Evolutionary conservation across 2,329 filamentous ascomycete species (phyloP).

Genomic region (Sarocladium kiliense): DNA sequence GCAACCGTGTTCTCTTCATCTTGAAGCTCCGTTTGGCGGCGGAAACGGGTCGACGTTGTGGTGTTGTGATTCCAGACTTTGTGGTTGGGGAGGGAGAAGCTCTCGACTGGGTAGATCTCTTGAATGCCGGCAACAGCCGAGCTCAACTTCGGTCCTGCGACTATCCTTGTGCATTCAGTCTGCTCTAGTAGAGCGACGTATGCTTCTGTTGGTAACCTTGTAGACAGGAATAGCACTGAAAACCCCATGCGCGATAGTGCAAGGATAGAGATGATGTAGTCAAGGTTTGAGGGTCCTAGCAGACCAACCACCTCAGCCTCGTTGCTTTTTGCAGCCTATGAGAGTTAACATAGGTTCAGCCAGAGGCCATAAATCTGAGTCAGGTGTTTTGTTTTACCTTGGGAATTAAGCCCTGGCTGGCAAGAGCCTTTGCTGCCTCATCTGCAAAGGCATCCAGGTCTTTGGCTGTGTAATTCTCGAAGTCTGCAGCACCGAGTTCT

Average conservation of each 20-base stretch:
- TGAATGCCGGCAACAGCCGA: constrained; percentile 10
- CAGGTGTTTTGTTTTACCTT: constrained; percentile 11
- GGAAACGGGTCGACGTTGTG: constrained; percentile 18
- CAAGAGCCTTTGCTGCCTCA: constrained; percentile 15
- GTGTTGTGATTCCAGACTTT: constrained; percentile 15
- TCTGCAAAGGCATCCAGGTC: constrained; percentile 19
- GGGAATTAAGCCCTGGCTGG: constrained; percentile 11
- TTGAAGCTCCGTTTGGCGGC: neutral
- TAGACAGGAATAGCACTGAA: constrained; percentile 35
- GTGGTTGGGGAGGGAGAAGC: constrained; percentile 10
- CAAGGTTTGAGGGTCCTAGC: constrained; percentile 47
- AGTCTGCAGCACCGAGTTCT: constrained; percentile 15
- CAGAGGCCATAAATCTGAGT: neutral
- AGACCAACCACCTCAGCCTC: constrained; percentile 33
- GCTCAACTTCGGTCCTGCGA: constrained; percentile 11
- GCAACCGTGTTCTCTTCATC: constrained; percentile 21
- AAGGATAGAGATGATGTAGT: constrained; percentile 48
- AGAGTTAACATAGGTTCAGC: constrained; percentile 8
- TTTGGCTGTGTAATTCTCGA: constrained; percentile 18
- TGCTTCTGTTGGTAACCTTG: constrained; percentile 26
- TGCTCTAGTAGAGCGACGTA: constrained; percentile 24
- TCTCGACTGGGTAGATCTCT: constrained; percentile 12
- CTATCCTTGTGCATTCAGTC: constrained; percentile 14
- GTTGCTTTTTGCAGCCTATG: constrained; percentile 9
- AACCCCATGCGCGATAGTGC: constrained; percentile 51